Evolutionary conservation across 2,329 filamentous ascomycete species (phyloP).

Genomic region (Myriosclerotinia scirpicola): DNA sequence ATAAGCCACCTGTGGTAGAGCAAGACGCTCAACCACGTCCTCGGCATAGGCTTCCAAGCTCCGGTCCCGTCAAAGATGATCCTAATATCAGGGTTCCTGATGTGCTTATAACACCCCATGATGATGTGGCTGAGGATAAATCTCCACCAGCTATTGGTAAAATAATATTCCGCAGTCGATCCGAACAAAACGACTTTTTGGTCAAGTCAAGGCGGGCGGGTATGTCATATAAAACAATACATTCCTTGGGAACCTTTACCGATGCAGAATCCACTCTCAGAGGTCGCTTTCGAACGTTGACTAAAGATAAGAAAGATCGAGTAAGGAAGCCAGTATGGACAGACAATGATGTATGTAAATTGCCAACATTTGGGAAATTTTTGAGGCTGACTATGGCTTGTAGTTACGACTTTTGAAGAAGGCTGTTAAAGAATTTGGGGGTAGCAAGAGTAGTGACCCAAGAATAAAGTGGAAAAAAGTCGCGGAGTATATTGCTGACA

Average conservation of each 20-base stretch:
- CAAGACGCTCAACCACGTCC: constrained; percentile 15
- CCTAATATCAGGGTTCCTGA: neutral
- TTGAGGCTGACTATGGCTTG: constrained; percentile 16
- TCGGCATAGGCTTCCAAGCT: constrained; percentile 33
- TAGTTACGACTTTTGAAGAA: constrained; percentile 49
- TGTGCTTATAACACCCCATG: neutral
- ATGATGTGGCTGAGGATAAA: neutral
- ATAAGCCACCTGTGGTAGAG: constrained; percentile 23
- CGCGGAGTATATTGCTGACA: constrained; percentile 51
- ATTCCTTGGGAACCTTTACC: constrained; percentile 51
- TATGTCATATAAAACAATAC: constrained; percentile 66
- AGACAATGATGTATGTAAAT: constrained; percentile 58
- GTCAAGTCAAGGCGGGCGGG: constrained; percentile 55
- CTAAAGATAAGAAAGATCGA: constrained; percentile 60
- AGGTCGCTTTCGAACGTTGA: constrained; percentile 65
- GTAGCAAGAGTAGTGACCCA: constrained; percentile 22
- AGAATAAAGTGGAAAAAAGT: constrained; percentile 59
- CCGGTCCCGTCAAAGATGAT: constrained; percentile 10
- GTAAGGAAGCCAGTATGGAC: constrained; percentile 67
- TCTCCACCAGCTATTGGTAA: neutral
- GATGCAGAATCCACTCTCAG: constrained; percentile 73
- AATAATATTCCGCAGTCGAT: neutral
- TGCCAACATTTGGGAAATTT: neutral
- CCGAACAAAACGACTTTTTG: constrained; percentile 50
- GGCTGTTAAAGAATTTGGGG: constrained; percentile 45